phyloP scores from a whole-genome alignment of 225 moss, liverwort and hornwort species.

The Asterella californica region DNA sequence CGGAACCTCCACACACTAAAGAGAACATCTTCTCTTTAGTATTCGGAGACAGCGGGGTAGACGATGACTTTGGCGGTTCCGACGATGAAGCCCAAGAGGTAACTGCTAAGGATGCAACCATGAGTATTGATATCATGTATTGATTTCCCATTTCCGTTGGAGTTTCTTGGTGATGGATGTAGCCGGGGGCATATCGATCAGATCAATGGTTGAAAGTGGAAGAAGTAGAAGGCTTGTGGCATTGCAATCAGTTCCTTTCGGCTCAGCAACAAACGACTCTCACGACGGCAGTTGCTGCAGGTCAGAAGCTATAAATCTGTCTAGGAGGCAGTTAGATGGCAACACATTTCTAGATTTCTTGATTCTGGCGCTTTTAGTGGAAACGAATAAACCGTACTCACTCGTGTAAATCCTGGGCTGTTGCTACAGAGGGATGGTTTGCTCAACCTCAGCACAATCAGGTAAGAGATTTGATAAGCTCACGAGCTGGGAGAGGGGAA shows the following conservation, averaged over 20 bases:
- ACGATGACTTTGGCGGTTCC: constrained; percentile 14
- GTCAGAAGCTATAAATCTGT: constrained; percentile 23
- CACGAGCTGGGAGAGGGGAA: not conserved
- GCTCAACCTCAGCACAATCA: constrained; percentile 57
- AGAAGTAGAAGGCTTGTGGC: constrained; percentile 61
- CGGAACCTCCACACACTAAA: not conserved
- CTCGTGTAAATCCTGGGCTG: not conserved
- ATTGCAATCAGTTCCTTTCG: constrained; percentile 49
- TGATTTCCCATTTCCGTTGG: not conserved
- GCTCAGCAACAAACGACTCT: constrained; percentile 40
- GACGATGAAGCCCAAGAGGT: constrained; percentile 10
- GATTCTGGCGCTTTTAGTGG: not conserved
- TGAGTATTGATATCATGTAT: not conserved
- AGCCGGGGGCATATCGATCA: constrained; percentile 5
- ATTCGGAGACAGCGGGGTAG: constrained; percentile 35
- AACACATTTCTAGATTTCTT: not conserved
- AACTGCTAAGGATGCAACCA: not conserved
- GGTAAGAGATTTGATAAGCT: constrained; percentile 30
- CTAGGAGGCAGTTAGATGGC: not conserved
- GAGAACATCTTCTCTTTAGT: constrained; percentile 26
- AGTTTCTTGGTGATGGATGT: not conserved
- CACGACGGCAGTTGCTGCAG: constrained; percentile 47
- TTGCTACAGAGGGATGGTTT: constrained; percentile 63
- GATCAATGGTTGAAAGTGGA: constrained; percentile 47
- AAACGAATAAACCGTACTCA: not conserved